Base-by-base conservation (phyloP, 371 early-diverging fungal species). In the Cokeromyces recurvatus region DNA sequence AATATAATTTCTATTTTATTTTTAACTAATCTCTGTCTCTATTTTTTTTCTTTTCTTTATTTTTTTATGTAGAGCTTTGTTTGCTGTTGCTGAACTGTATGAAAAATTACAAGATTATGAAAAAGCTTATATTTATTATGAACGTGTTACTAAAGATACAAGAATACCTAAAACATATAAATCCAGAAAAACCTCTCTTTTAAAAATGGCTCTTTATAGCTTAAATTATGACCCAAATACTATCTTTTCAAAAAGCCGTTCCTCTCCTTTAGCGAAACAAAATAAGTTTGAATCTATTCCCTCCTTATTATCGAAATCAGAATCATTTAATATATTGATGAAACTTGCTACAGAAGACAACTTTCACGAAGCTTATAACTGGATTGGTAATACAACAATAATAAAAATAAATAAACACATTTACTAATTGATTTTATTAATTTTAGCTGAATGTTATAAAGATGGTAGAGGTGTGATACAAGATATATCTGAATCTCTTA, bases 21-120 rank as follows among this genome's bases (percentile, higher is more conserved):
- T n/a, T n/a, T n/a, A n/a, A n/a, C n/a, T n/a, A n/a, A n/a, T n/a
- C n/a, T n/a, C n/a, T n/a, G n/a, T n/a, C n/a, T n/a, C n/a, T 55
- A 37, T 22, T 32, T 31, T 36, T 24, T 23, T 5, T 22, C 6
- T 35, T 41, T 16, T 45, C 16, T 14, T 32, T 15, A 17, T 29
- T 11, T 15, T 1, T 38, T 39, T 1, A 16, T 32, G 9, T 41
- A 72, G 73, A 35, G 74, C 74, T 39, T 50, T 68, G 6, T 70
- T 68, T 67, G 71, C 71, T 19, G 59, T 61, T 27, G 74, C 68
- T 6, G 66, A 74, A 47, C 41, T 68, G 9, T 65, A 62, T 40
- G 70, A 74, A 43, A 48, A 53, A 34, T 36, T 65, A 36, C 49
- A 55, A 19, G 48, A 57, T 3, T 66, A 59, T 52, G 62, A 67